Percentiles rank a stretch among this genome's conserved stretches.
These are phyloP conservation scores for Strobilomyces dryophilus DNA, from an alignment of 768 basidiomycete genomes.

Conservation along the genomic window DNA sequence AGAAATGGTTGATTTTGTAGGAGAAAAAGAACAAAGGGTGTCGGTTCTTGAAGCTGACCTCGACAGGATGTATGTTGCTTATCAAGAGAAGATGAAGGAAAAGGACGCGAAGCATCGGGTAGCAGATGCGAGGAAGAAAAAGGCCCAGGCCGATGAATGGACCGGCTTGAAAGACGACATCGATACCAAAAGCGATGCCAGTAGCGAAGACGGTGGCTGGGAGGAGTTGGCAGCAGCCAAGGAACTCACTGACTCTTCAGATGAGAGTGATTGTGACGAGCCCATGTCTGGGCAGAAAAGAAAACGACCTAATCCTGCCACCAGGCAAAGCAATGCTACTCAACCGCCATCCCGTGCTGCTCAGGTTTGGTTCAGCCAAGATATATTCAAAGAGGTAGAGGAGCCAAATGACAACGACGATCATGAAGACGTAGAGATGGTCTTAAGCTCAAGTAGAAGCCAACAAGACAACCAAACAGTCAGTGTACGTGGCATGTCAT, in stretches of 20 bases:
- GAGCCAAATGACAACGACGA: slow-evolving; percentile 33
- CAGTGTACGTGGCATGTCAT: slow-evolving; percentile 26
- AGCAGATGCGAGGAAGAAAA: slow-evolving; percentile 68
- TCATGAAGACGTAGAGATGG: slow-evolving; percentile 22
- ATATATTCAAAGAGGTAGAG: slow-evolving; percentile 63
- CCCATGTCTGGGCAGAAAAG: slow-evolving; percentile 38
- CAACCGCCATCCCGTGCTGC: slow-evolving; percentile 51
- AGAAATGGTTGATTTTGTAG: slow-evolving; percentile 55
- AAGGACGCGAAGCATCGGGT: slow-evolving; percentile 86
- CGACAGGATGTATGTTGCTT: slow-evolving; percentile 85
- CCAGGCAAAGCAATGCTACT: slow-evolving; percentile 36
- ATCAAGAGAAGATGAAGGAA: slow-evolving; percentile 74
- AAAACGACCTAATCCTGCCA: slow-evolving; percentile 29
- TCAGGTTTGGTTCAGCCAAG: slow-evolving; percentile 95
- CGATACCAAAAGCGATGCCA: slow-evolving; percentile 35
- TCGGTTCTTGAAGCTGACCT: slow-evolving; percentile 75
- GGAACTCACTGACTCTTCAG: slow-evolving; percentile 44
- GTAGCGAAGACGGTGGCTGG: slow-evolving; percentile 59
- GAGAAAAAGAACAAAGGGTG: slow-evolving; percentile 63
- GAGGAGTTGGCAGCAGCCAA: slow-evolving; percentile 60
- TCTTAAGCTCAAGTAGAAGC: slow-evolving; percentile 28
- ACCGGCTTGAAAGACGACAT: slow-evolving; percentile 57
- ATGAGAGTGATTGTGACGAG: slow-evolving; percentile 44
- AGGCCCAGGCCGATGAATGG: slow-evolving; percentile 80
- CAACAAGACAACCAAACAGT: slow-evolving; percentile 28